Evolutionary conservation across 2,329 filamentous ascomycete genomes (phyloP).

Genomic region (Penicillium sp.): DNA sequence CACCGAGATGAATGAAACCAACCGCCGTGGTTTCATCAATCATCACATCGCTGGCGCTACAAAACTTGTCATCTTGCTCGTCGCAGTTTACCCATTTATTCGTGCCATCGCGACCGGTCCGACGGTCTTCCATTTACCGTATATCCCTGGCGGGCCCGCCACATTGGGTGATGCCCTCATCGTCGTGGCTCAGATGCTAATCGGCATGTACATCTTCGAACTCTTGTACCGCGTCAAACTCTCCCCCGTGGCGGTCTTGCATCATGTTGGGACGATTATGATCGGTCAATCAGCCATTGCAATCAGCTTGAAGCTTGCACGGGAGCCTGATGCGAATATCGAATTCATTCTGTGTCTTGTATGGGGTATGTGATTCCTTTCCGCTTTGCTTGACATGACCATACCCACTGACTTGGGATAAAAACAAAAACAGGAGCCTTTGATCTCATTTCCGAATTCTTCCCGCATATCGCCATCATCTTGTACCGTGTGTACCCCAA

Average conservation of each 20-base stretch:
- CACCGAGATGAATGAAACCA: slow-evolving; percentile 34
- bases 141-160: slow-evolving; percentile 28
- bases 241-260: slow-evolving; percentile 42
- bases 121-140: slow-evolving; percentile 33
- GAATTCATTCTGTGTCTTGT: slow-evolving; percentile 40
- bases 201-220: slow-evolving; percentile 50
- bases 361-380: slow-evolving; percentile 34
- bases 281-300: slow-evolving; percentile 46
- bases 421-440: slow-evolving; percentile 39
- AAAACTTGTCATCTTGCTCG: slow-evolving; percentile 42
- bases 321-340: slow-evolving; percentile 33
- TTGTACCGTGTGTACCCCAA: slow-evolving; percentile 44
- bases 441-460: slow-evolving; percentile 48
- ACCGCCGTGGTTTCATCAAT: slow-evolving; percentile 45
- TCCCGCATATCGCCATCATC: slow-evolving; percentile 48
- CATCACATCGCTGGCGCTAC: slow-evolving; percentile 47
- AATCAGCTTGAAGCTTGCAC: slow-evolving; percentile 30
- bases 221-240: slow-evolving; percentile 44
- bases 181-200: slow-evolving; percentile 41
- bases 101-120: slow-evolving; percentile 38
- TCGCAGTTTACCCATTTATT: slow-evolving; percentile 45
- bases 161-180: slow-evolving; percentile 44
- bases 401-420: too few species aligned
- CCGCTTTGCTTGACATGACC: too few species aligned
- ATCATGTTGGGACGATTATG: slow-evolving; percentile 43